phyloP scores from a whole-genome alignment of 306 rosid genomes.

The Citrullus colocynthis region DNA sequence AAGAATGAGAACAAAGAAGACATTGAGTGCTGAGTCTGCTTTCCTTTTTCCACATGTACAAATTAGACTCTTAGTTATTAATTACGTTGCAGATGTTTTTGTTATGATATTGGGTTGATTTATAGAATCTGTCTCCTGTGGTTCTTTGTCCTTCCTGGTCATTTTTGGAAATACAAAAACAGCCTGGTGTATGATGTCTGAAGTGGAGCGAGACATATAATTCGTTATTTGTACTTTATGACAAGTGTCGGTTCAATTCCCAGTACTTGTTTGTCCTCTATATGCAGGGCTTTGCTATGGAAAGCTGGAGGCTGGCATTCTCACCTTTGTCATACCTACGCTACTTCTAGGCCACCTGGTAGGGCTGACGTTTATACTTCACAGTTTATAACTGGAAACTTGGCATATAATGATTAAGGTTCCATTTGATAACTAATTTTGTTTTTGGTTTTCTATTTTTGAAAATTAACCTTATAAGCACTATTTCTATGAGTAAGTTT shows the following conservation, averaged over 20 bases:
- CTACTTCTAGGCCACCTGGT: constrained; percentile 89
- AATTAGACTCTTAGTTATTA: not conserved
- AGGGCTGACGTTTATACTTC: not conserved
- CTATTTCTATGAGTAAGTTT: too few species aligned
- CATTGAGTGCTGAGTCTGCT: not conserved
- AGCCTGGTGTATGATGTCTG: not conserved
- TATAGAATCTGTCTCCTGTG: not conserved
- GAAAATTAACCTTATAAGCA: too few species aligned
- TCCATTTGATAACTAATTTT: too few species aligned
- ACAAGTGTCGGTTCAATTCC: not conserved
- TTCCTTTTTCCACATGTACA: not conserved
- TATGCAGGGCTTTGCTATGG: constrained; percentile 87
- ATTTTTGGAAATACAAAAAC: not conserved
- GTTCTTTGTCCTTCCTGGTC: not conserved
- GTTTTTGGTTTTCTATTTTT: too few species aligned
- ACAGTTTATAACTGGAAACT: not conserved
- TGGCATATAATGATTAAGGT: not conserved
- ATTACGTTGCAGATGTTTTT: not conserved
- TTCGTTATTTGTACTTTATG: not conserved
- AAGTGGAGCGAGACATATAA: not conserved
- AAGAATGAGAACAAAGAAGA: not conserved
- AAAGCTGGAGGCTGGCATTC: constrained; percentile 81
- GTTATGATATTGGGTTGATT: not conserved
- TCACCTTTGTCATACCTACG: constrained; percentile 57
- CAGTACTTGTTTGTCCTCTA: not conserved